Conservation (phyloP, 371 early-diverging fungal genomes). For the Mucor indicus region DNA sequence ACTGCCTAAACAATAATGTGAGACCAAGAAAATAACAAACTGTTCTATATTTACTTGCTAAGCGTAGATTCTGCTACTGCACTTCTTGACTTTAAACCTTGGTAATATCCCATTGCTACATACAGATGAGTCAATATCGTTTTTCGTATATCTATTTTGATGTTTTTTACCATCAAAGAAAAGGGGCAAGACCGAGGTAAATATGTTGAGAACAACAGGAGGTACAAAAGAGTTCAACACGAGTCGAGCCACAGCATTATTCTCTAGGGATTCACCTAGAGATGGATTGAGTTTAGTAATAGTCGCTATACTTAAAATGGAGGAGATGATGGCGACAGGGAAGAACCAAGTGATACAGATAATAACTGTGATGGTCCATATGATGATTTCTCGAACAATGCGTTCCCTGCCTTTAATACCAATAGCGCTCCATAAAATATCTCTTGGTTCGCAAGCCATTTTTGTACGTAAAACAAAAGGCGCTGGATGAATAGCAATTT, state of each 20-base stretch:
- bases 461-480: conserved; percentile 68
- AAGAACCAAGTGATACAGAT: conserved; percentile 41
- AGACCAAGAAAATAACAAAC: neutral
- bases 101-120: conserved; percentile 36
- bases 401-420: conserved; percentile 45
- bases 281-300: conserved; percentile 25
- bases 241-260: conserved; percentile 26
- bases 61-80: conserved; percentile 42
- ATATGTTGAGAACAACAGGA: conserved; percentile 48
- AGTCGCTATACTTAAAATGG: conserved; percentile 44
- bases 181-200: conserved; percentile 60
- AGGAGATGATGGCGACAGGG: conserved; percentile 47
- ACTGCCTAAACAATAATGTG: conserved; percentile 59
- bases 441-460: conserved; percentile 74
- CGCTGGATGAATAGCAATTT: conserved; percentile 53
- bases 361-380: conserved; percentile 36
- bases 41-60: conserved; percentile 50
- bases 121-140: too few relatives aligned
- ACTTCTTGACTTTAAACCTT: conserved; percentile 43
- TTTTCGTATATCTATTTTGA: too few relatives aligned
- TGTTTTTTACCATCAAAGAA: conserved; percentile 53
- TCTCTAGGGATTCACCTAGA: conserved; percentile 7
- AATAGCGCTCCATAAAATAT: conserved; percentile 68
- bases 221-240: conserved; percentile 54
- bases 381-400: conserved; percentile 41